phyloP scores from a whole-genome alignment of 2,329 filamentous ascomycete genomes.

The Cryphonectria parasitica region DNA sequence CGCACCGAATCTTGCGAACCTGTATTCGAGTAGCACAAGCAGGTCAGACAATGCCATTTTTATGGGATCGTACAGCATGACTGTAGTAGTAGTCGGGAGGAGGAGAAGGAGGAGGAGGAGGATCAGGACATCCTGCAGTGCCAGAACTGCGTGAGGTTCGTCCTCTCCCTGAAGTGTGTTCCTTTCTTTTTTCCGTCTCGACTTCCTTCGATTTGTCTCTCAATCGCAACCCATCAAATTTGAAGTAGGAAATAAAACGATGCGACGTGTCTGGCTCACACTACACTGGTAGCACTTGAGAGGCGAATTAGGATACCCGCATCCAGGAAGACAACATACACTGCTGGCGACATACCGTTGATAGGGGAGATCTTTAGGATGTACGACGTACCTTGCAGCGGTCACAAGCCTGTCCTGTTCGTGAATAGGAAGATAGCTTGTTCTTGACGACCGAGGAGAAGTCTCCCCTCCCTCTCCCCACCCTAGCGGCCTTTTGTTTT shows the following conservation, averaged over 20 bases:
- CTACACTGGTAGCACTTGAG: neutral
- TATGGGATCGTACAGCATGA: neutral
- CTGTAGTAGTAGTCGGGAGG: neutral
- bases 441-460: slow-evolving; percentile 61
- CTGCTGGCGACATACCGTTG: neutral
- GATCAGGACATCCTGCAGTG: no score
- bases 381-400: slow-evolving; percentile 72
- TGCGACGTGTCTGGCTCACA: neutral
- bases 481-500: slow-evolving; percentile 54
- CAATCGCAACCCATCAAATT: neutral
- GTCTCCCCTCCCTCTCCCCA: slow-evolving; percentile 53
- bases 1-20: slow-evolving; percentile 87
- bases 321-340: neutral
- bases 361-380: neutral
- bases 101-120: neutral
- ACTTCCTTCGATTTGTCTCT: neutral
- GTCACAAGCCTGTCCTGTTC: slow-evolving; percentile 85
- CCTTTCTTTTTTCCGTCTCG: neutral
- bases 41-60: neutral
- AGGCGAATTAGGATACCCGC: neutral
- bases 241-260: neutral
- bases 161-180: no score
- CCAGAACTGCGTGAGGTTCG: no score
- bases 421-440: slow-evolving; percentile 58
- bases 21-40: slow-evolving; percentile 38